Conservation (phyloP, 2,329 filamentous ascomycete genomes). For the Fusarium hostae region DNA sequence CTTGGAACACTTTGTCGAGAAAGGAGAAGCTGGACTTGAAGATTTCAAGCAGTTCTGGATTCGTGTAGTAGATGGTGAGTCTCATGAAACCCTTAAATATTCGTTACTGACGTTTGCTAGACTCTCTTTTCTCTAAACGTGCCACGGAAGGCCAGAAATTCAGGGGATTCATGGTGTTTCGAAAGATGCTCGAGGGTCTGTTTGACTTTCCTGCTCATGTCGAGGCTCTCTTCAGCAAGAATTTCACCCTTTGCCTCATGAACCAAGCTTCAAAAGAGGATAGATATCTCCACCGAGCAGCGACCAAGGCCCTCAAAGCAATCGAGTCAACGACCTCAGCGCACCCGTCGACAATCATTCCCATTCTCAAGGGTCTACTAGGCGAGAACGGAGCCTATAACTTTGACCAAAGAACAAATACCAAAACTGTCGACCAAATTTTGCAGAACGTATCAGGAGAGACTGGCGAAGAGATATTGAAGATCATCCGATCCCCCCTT, state of each 20-base stretch:
- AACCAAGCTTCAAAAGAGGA: constrained; percentile 84
- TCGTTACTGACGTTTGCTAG: constrained; percentile 56
- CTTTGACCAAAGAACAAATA: constrained; percentile 88
- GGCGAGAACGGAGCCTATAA: constrained; percentile 76
- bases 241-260: constrained; percentile 82
- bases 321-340: constrained; percentile 73
- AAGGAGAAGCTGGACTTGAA: constrained; percentile 51
- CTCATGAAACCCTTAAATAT: no score
- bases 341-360: constrained; percentile 67
- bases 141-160: constrained; percentile 91
- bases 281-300: constrained; percentile 81
- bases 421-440: constrained; percentile 83
- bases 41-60: constrained; percentile 85
- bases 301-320: constrained; percentile 78
- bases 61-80: constrained; percentile 83
- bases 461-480: constrained; percentile 65
- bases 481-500: constrained; percentile 60
- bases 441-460: constrained; percentile 68
- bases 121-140: constrained; percentile 82
- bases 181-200: constrained; percentile 72
- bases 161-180: constrained; percentile 89
- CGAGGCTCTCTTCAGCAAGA: constrained; percentile 79
- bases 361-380: constrained; percentile 75
- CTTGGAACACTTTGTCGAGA: constrained; percentile 63
- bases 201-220: constrained; percentile 59